Evolutionary conservation across 176 grass and related monocot species (phyloP).

Genomic region (Aegilops tauschii): DNA sequence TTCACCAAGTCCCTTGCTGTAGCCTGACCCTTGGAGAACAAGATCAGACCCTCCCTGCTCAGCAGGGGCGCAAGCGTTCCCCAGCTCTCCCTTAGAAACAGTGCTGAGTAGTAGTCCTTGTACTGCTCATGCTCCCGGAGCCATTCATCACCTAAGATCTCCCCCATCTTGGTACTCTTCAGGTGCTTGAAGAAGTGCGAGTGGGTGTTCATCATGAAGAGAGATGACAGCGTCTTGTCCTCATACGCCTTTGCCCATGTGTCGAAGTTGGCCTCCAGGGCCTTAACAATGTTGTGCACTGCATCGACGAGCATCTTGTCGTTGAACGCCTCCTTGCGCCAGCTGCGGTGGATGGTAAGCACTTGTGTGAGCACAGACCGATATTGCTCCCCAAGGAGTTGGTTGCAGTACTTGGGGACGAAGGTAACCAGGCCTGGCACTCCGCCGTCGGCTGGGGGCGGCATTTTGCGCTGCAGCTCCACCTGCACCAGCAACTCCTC

Average conservation of each 20-base stretch:
- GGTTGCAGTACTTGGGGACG: constrained; percentile 70
- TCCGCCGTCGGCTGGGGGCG: constrained; percentile 41
- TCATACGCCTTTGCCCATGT: constrained; percentile 67
- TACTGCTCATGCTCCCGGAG: constrained; percentile 85
- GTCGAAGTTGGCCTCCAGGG: constrained; percentile 65
- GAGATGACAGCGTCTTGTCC: constrained; percentile 33
- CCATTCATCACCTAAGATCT: constrained; percentile 60
- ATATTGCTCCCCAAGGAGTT: constrained; percentile 59
- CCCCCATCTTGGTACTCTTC: constrained; percentile 69
- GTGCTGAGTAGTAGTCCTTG: constrained; percentile 66
- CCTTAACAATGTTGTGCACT: constrained; percentile 50
- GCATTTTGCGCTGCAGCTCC: constrained; percentile 62
- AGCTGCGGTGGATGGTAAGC: constrained; percentile 74
- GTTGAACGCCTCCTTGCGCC: constrained; percentile 60
- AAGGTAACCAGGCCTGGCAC: constrained; percentile 67
- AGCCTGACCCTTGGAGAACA: constrained; percentile 86
- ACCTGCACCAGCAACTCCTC: constrained; percentile 72
- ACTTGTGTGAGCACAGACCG: constrained; percentile 55
- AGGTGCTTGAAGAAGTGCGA: constrained; percentile 88
- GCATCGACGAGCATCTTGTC: constrained; percentile 59
- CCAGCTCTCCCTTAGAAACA: constrained; percentile 89
- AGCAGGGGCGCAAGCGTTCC: constrained; percentile 67
- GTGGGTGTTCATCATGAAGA: constrained; percentile 77
- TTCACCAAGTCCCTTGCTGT: constrained; percentile 91
- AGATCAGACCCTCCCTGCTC: constrained; percentile 86